Evolutionary conservation across 2,329 filamentous ascomycete genomes (phyloP), one percentile per base, ranked within the genome.

Genomic region (Aureobasidium sp.): DNA sequence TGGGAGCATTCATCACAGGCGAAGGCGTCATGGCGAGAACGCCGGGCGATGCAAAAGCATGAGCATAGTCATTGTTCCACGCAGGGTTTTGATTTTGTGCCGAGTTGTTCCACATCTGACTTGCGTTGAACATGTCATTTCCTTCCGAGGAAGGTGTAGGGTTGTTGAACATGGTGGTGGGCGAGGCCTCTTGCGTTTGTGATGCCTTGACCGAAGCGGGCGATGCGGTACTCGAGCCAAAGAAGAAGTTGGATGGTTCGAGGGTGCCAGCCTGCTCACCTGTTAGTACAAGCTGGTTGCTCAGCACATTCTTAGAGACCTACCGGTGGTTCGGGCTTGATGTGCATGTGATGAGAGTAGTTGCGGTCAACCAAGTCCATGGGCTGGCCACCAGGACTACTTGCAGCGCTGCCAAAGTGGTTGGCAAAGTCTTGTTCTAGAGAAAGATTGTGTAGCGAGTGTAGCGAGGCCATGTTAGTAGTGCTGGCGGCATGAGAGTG

Each of bases 371-470:
- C 34, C 34, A 56, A 15, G 25, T 62, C 60, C 60, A 62, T 62
- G 17, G 58, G 29, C 39, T 53, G 41, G 39, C 49, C 60, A 14
- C 64, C 64, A 27, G 84, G 83, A 64, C 83, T 87, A 66, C 79
- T 84, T 1, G 82, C 80, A 9, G 80, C 80, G 67, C 82, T 84
- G 17, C 82, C 80, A 68, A 87, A 86, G 65, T 84, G 81, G 49
- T 65, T 66, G 62, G 67, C 71, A 62, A 74, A 71, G 63, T 73
- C 72, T 44, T 70, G 67, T 39, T 74, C 71, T 49, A 74, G 52
- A 14, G 69, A 71, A 51, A 71, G 68, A 41, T 70, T 69, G 64
- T 71, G 67, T 69, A 71, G 70, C 15, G 69, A 71, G 47, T 68
- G 67, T 48, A 71, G 55, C 17, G 48, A 48, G 20, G 51, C 49